Conservation (phyloP, 768 basidiomycete genomes). For the Daedalea quercina region DNA sequence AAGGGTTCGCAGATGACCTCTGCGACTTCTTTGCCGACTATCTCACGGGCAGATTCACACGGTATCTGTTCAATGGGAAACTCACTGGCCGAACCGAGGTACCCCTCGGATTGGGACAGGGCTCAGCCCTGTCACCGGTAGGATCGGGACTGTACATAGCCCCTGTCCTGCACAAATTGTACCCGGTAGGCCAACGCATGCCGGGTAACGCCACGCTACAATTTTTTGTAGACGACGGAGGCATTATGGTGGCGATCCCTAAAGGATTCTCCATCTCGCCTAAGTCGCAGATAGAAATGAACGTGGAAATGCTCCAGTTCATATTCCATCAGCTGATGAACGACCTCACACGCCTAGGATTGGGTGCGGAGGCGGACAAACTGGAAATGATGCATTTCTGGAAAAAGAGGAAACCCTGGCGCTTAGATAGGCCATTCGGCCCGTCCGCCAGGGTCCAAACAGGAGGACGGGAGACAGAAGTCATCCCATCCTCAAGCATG, state of each 20-base stretch:
- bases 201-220: not conserved
- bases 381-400: conserved; percentile 13
- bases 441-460: not conserved
- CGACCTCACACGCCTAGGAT: conserved; percentile 7
- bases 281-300: not conserved
- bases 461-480: not conserved
- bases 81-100: not conserved
- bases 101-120: conserved; percentile 10
- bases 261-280: not conserved
- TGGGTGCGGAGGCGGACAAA: conserved; percentile 9
- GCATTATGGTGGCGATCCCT: not conserved
- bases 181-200: not conserved
- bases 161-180: conserved; percentile 7
- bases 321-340: not conserved
- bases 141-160: conserved; percentile 11
- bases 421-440: not conserved
- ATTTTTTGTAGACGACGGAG: conserved; percentile 14
- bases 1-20: conserved; percentile 7
- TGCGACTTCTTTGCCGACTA: conserved; percentile 9
- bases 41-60: conserved; percentile 3
- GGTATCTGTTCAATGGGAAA: conserved; percentile 5
- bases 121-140: conserved; percentile 12
- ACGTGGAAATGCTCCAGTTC: not conserved
- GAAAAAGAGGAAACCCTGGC: not conserved
- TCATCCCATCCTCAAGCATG: not conserved